Base-by-base conservation (phyloP, 305 asterid genomes). In the Fraxinus floribunda region DNA sequence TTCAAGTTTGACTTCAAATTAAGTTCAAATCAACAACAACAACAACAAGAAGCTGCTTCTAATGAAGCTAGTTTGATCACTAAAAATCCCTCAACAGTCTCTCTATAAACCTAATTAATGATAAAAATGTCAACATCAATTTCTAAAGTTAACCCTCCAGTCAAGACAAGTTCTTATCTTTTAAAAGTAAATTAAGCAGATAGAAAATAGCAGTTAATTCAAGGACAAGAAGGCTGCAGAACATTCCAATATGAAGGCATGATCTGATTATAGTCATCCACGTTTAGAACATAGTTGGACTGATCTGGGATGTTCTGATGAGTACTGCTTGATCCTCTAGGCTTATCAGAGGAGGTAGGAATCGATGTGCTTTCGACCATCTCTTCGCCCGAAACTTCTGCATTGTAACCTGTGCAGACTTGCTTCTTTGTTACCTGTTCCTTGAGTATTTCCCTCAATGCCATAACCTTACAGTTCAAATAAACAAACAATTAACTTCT, bases 291-390 rank as follows among this genome's bases (percentile, higher is more conserved):
- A 44, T 85, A 79, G 80, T 76, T 80, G 80, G 82, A 76, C 49
- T 30, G 75, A 70, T 82, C 86, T 7, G 29, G 75, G 39, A 70
- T 70, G 75, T 70, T 70, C 39, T 29, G 75, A 70, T 70, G 75
- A 29, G 20, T 70, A 70, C 75, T 72, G 29, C 35, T 79, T 16
- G 57, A 49, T 0, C 77, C 82, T 22, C 80, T 71, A 35, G 77
- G 41, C 55, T 72, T 79, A 75, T 46, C 52, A 3, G 78, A 49
- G 7, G 62, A 72, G 80, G 55, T 62, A 0, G 70, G 81, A 30
- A 82, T 81, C 11, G 83, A 83, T 22, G 87, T 86, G 83, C 87
- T 86, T 60, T 86, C 87, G 0, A 83, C 87, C 0, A 86, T 49
- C 62, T 49, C 62, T 49, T 49, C 62, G 22, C 62, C 62, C 8